phyloP scores from a whole-genome alignment of 208 protist species.

The Tetramitus jugosus region DNA sequence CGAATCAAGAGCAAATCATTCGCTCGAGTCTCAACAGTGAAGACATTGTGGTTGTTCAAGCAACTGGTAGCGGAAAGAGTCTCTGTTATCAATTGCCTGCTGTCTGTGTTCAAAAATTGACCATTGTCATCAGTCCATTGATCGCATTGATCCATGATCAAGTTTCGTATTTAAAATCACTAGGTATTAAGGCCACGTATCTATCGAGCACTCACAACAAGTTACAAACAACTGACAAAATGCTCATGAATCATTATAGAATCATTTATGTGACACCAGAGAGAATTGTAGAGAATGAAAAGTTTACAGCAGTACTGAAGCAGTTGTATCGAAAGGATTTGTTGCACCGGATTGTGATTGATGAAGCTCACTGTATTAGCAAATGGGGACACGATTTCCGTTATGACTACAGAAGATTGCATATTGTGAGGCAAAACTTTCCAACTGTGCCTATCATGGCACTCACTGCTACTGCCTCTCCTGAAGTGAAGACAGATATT shows the following conservation, averaged over 20 bases:
- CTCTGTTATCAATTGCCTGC: constrained; percentile 88
- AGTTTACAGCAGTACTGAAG: background rate
- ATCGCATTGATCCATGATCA: constrained; percentile 76
- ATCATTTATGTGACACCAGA: constrained; percentile 67
- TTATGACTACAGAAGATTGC: background rate
- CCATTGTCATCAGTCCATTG: constrained; percentile 52
- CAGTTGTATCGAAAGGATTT: background rate
- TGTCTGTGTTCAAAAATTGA: constrained; percentile 36
- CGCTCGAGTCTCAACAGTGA: too few relatives aligned
- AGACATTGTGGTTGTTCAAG: constrained; percentile 69
- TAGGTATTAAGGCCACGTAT: constrained; percentile 7
- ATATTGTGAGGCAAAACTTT: background rate
- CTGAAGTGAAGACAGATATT: background rate
- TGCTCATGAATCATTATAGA: constrained; percentile 25
- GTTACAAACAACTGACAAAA: constrained; percentile 19
- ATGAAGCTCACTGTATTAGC: background rate
- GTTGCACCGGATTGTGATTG: background rate
- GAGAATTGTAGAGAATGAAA: constrained; percentile 42
- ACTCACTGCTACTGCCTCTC: constrained; percentile 5
- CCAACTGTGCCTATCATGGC: background rate
- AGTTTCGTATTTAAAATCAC: constrained; percentile 30
- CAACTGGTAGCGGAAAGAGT: constrained; percentile 90
- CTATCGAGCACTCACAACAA: background rate
- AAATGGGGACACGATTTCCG: constrained; percentile 5
- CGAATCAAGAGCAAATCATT: too few relatives aligned